Base-by-base conservation (phyloP, 2,329 filamentous ascomycete species). In the Claviceps quebecensis region DNA sequence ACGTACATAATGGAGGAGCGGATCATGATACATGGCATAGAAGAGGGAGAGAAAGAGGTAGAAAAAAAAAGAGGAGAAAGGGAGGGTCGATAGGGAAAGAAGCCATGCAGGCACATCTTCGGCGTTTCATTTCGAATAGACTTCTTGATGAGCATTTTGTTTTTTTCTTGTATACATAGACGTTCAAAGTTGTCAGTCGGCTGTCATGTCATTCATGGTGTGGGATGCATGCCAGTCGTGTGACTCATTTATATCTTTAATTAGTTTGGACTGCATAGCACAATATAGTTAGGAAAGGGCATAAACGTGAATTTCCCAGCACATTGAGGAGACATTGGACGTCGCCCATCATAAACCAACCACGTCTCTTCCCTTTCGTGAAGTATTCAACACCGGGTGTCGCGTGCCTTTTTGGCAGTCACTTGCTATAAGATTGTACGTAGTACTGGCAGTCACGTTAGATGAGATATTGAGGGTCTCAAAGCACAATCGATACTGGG, bases 341-440 rank as follows among this genome's bases (percentile, higher is more conserved):
- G 19, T 34, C 6, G 8, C 13, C 11, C 16, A 22, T 38, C 22
- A 22, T 19, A 16, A 49, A 17, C 14, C 38, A 16, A 17, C 7
- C 49, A 51, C 40, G 34, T 6, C 19, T 36, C n/a, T n/a, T 22
- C 19, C 37, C 38, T 43, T 2, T 5, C 23, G 2, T 19, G 5
- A 29, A 37, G 19, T 50, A 45, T n/a, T 34, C 51, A 47, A 47
- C 13, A 26, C 13, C 47, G 13, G 19, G 13, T 26, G 19, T 19
- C 19, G 19, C 2, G 19, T 19, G 41, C 3, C 34, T n/a, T 41
- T 11, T 43, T 29, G 23, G n/a, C 14, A 8, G n/a, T 14, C 26
- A 47, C 52, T 58, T 49, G 52, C 68, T 70, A 53, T 71, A 71
- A 3, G 69, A 71, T 57, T 71, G 69, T 22, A 71, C 69, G 53